Conservation (phyloP, 1,284 basidiomycete genomes). For the Apiotrichum mycotoxinovorans region DNA sequence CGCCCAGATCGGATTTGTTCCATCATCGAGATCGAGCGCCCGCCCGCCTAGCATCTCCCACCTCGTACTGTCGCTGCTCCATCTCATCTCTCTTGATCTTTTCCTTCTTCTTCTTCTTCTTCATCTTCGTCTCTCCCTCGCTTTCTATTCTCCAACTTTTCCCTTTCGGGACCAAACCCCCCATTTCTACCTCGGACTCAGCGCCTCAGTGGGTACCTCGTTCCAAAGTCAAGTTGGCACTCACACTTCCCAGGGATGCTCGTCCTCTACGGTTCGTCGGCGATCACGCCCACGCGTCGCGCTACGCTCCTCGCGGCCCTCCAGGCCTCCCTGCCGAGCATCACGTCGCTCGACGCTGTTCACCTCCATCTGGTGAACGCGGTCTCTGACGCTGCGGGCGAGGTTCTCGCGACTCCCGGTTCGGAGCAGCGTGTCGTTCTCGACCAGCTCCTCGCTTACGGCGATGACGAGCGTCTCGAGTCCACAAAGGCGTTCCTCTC, state of each 20-base stretch:
- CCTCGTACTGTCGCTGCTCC: no score
- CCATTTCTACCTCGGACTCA: not conserved
- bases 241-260: conserved; percentile 39
- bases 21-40: no score
- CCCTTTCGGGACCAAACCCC: not conserved
- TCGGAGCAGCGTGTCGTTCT: conserved; percentile 61
- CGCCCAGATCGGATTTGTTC: not conserved
- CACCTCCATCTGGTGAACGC: conserved; percentile 83
- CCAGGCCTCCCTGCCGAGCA: conserved; percentile 56
- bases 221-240: not conserved
- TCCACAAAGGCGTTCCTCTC: conserved; percentile 39
- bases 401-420: conserved; percentile 53
- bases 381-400: conserved; percentile 54
- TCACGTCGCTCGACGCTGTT: conserved; percentile 73
- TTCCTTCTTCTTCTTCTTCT: not conserved
- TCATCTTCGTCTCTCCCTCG: not conserved
- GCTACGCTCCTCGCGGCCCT: conserved; percentile 64
- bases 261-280: conserved; percentile 65
- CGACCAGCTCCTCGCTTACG: conserved; percentile 77
- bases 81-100: not conserved
- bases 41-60: not conserved
- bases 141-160: not conserved
- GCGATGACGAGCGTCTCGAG: conserved; percentile 60
- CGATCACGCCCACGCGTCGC: conserved; percentile 66
- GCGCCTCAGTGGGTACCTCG: conserved; percentile 1